Conservation (phyloP, 2,329 filamentous ascomycete species). For the Daldinia sp. region DNA sequence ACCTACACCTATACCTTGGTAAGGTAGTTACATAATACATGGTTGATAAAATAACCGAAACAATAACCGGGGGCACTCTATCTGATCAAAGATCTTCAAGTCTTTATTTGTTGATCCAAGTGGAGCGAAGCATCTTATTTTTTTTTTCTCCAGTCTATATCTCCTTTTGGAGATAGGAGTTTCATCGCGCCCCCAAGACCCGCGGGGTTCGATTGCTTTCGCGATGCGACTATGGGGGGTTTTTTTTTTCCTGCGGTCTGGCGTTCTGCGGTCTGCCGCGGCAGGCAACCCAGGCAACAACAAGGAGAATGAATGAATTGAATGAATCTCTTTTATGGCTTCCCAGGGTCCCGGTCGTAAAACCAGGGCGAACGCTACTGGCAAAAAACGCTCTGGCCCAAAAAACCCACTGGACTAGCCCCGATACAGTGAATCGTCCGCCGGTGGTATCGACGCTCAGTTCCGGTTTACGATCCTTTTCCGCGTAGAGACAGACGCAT, state of each 20-base stretch:
- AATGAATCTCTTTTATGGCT: not conserved
- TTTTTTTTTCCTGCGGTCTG: not conserved
- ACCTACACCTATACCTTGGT: not conserved
- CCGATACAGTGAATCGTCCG: slow-evolving; percentile 39
- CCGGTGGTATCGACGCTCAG: slow-evolving; percentile 21
- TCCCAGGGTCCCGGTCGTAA: slow-evolving; percentile 13
- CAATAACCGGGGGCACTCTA: slow-evolving; percentile 19
- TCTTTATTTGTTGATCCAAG: not conserved
- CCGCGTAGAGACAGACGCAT: slow-evolving; percentile 1
- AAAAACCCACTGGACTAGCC: slow-evolving; percentile 33
- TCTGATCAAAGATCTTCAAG: slow-evolving; percentile 5
- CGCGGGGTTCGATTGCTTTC: slow-evolving; percentile 31
- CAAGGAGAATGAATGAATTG: not conserved
- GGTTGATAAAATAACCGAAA: slow-evolving; percentile 16
- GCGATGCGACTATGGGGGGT: slow-evolving; percentile 25
- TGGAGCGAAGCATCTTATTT: not conserved
- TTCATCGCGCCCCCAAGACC: slow-evolving; percentile 31
- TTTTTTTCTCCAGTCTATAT: not conserved
- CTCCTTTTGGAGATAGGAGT: slow-evolving; percentile 21
- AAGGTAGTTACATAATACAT: not conserved
- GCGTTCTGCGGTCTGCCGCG: not conserved
- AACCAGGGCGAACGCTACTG: slow-evolving; percentile 13
- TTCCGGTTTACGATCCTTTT: slow-evolving; percentile 12
- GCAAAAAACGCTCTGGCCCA: slow-evolving; percentile 1
- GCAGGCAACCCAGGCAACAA: not conserved